Base-by-base conservation (phyloP, 805 yeast species). In the Barnettozyma populi region DNA sequence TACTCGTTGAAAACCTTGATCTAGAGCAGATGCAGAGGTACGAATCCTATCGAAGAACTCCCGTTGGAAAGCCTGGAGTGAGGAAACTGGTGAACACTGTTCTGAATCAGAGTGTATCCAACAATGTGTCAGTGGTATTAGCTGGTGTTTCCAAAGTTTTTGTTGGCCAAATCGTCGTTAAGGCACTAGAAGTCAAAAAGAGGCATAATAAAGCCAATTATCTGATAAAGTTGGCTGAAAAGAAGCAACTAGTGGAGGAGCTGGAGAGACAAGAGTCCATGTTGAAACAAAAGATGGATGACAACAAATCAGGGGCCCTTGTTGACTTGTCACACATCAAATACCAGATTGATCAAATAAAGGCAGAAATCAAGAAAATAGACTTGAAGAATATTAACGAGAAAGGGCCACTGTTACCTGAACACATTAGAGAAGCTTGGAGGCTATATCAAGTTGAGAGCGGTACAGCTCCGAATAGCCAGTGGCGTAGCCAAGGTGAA, bases 371-470 rank as follows among this genome's bases (percentile, higher is more conserved):
- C 57, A 58, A 47, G 57, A 63, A 27, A 46, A 48, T 45, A 56
- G 62, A 42, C 46, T 59, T 54, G 49, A 78, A 34, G 48, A 59
- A 44, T 54, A 60, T 52, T 53, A 67, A 75, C 56, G 66, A 63
- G 16, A 61, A 69, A 36, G 73, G 73, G 42, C 96, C 96, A 1
- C 63, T 90, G 40, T 71, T 79, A 31, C 96, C 97, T 0, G 90
- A 86, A 51, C 95, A 90, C 60, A 74, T 90, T 25, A 68, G 95
- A 44, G 96, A 89, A 57, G 97, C 97, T 1, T 87, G 95, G 92
- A 71, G 95, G 55, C 63, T 85, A 42, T 85, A 82, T 55, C 80
- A 78, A 54, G 53, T 74, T 38, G 96, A 90, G 57, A 79, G 76
- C 44, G 81, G 84, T 29, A 75, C 81, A 3, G 75, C 80, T 1